These are phyloP conservation scores for Colletotrichum sublineola DNA, from an alignment of 2,329 filamentous ascomycete species.

Conservation along the genomic window DNA sequence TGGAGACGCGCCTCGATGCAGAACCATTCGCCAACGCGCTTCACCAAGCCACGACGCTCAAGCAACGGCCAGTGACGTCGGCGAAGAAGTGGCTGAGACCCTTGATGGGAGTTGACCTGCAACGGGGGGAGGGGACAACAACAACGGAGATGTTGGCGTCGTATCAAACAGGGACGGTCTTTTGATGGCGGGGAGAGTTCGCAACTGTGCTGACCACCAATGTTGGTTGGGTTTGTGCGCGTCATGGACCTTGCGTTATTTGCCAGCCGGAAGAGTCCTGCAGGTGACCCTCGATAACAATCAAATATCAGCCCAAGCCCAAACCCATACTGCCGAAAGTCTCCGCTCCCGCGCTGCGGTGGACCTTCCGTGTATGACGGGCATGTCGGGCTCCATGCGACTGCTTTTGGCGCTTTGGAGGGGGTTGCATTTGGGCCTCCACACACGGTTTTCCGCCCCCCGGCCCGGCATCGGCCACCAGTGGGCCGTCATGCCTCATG, in stretches of 20 bases:
- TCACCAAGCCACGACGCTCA: neutral
- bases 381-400: conserved; percentile 26
- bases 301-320: conserved; percentile 22
- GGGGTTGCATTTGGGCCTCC: conserved; percentile 30
- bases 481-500: conserved; percentile 14
- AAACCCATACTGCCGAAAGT: conserved; percentile 19
- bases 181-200: neutral
- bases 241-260: conserved; percentile 1
- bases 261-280: conserved; percentile 4
- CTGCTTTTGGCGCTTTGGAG: neutral
- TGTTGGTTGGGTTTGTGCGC: conserved; percentile 4
- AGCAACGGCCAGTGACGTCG: neutral
- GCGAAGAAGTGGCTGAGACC: conserved; percentile 1
- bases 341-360: conserved; percentile 33
- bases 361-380: conserved; percentile 33
- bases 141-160: neutral
- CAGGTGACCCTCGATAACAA: conserved; percentile 3
- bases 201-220: neutral
- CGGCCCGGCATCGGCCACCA: conserved; percentile 1
- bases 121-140: conserved; percentile 6
- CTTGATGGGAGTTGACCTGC: conserved; percentile 8
- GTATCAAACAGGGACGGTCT: conserved; percentile 12
- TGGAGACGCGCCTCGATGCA: conserved; percentile 4
- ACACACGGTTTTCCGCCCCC: conserved; percentile 8
- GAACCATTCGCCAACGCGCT: neutral